Evolutionary conservation across 1,139 yeast species (phyloP).

Genomic region (Debaryomyces psychrophilus): DNA sequence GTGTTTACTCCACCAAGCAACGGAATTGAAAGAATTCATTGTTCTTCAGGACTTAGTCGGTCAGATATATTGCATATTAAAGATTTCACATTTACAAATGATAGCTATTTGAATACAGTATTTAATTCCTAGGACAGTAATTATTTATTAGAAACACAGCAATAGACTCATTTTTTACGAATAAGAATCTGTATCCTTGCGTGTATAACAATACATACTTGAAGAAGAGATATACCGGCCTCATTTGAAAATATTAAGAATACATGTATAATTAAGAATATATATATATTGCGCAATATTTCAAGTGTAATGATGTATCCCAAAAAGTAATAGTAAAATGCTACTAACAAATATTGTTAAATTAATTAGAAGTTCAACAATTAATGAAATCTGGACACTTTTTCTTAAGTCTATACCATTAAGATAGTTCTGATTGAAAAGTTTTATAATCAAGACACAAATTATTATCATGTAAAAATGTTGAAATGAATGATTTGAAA

Average conservation of each 20-base stretch:
- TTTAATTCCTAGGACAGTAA: conserved; percentile 4
- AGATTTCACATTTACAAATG: conserved; percentile 49
- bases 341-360: conserved; percentile 10
- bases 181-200: no score
- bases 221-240: no score
- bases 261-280: background rate
- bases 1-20: conserved; percentile 43
- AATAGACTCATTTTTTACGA: background rate
- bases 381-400: conserved; percentile 11
- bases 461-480: background rate
- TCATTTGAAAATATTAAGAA: background rate
- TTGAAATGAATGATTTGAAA: background rate
- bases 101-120: conserved; percentile 31
- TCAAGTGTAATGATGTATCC: background rate
- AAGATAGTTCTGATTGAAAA: conserved; percentile 20
- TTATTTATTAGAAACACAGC: background rate
- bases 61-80: conserved; percentile 44
- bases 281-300: background rate
- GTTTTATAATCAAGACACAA: conserved; percentile 6
- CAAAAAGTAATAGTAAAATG: background rate
- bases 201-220: no score
- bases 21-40: background rate
- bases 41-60: conserved; percentile 12
- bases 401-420: conserved; percentile 10
- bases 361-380: conserved; percentile 14